Evolutionary conservation across 441 rosid species (phyloP), one percentile per base, ranked within the genome.

Genomic region (Erodium chrysanthum): DNA sequence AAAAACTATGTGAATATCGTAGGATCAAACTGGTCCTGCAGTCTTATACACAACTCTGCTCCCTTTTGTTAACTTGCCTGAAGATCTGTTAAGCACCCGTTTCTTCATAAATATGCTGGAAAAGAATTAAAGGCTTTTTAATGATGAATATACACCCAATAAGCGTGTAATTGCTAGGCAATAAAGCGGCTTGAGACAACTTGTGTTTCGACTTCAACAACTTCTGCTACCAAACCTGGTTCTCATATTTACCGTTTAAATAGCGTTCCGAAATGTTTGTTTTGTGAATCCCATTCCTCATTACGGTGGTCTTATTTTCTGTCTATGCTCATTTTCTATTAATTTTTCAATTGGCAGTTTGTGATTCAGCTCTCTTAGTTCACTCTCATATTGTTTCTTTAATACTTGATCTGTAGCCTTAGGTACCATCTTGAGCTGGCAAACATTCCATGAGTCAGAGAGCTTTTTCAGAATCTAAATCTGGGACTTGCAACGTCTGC

Each of bases 401-500:
- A 68, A 25, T 71, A 25, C 58, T 42, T 68, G 56, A 23, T 76
- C 44, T 73, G 40, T 72, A 59, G 60, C 59, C 61, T 70, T 68
- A 80, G 85, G 77, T 79, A 67, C 65, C 73, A 68, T 69, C 70
- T 46, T 75, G 80, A 74, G 73, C 76, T 77, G 82, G 77, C 66
- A 81, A 84, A 59, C 76, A 22, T 77, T 80, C 83, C 70, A 79
- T 77, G 86, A 80, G 78, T 80, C 84, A 70, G 75, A 84, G 78
- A 76, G 78, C 68, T 82, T 74, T 22, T 69, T 67, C 73, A 46
- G 76, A 70, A 76, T 76, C 70, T 71, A 92, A 87, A 77, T 89
- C 91, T 71, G 95, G 96, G 80, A 91, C 88, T 69, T 87, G 94
- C 77, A 87, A 87, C 77, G 86, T 84, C 69, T 88, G 91, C 74